Evolutionary conservation across 352 stramenopile species (phyloP).

Genomic region (Pythium phragmitis): DNA sequence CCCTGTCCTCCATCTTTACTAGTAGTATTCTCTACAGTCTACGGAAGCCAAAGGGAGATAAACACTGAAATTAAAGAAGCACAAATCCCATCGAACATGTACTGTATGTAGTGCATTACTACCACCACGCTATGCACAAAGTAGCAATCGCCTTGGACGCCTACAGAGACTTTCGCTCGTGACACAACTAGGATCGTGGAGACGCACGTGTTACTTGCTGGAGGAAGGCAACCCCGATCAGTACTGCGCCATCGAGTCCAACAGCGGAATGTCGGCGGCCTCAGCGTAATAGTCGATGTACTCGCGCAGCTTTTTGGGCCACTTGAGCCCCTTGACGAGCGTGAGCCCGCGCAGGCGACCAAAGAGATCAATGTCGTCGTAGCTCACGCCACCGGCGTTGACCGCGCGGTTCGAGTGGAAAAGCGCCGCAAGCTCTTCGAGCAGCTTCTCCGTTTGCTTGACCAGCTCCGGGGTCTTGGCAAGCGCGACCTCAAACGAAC

Average conservation of each 20-base stretch:
- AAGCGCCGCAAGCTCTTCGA: slow-evolving; percentile 38
- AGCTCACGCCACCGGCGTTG: slow-evolving; percentile 44
- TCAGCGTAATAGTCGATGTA: slow-evolving; percentile 53
- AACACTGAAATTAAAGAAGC: too few relatives aligned
- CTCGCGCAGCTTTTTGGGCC: slow-evolving; percentile 43
- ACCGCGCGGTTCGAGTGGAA: slow-evolving; percentile 41
- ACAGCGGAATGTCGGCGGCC: slow-evolving; percentile 41
- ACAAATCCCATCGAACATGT: too few relatives aligned
- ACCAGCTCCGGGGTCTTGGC: slow-evolving; percentile 32
- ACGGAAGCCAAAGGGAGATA: too few relatives aligned
- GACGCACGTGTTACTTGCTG: too few relatives aligned
- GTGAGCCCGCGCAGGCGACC: slow-evolving; percentile 44
- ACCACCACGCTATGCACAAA: too few relatives aligned
- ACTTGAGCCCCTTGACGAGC: slow-evolving; percentile 52
- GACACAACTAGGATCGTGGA: too few relatives aligned
- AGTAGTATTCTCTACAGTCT: too few relatives aligned
- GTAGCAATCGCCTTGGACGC: too few relatives aligned
- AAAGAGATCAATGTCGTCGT: slow-evolving; percentile 61
- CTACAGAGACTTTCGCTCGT: too few relatives aligned
- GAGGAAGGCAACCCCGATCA: too few relatives aligned
- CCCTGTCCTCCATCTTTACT: too few relatives aligned
- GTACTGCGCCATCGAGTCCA: slow-evolving; percentile 40
- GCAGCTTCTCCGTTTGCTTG: slow-evolving; percentile 37
- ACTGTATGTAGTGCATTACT: too few relatives aligned
- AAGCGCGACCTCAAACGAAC: slow-evolving; percentile 35